Percentiles rank a stretch among this genome's conserved stretches.
phyloP scores from a whole-genome alignment of 345 rosid species.

The Nephelium lappaceum region DNA sequence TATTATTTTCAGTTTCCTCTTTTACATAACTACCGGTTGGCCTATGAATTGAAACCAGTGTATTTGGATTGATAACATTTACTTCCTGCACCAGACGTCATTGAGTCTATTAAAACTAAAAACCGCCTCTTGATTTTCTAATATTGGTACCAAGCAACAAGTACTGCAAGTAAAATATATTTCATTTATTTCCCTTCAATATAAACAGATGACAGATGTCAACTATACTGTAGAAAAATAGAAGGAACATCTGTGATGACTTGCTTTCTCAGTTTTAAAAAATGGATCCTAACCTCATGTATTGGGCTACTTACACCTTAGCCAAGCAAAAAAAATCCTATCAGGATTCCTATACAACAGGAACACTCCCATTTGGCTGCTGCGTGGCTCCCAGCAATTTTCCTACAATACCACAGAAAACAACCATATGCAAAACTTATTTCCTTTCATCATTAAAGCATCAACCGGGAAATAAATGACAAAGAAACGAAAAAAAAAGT shows the following conservation, averaged over 20 bases:
- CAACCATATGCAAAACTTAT: neutral
- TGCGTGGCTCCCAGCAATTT: conserved; percentile 39
- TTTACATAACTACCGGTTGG: neutral
- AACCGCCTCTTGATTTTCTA: neutral
- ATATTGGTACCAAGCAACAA: neutral
- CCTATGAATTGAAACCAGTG: neutral
- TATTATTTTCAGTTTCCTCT: neutral
- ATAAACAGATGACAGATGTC: conserved; percentile 27
- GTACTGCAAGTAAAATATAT: conserved; percentile 1
- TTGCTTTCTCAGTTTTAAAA: conserved; percentile 28
- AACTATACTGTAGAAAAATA: conserved; percentile 23
- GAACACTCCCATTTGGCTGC: conserved; percentile 53
- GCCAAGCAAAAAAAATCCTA: conserved; percentile 28
- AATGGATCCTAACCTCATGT: conserved; percentile 49
- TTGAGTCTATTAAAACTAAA: neutral
- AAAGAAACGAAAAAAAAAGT: neutral
- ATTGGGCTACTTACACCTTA: conserved; percentile 37
- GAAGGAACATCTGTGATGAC: conserved; percentile 31
- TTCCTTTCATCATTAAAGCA: neutral
- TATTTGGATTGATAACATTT: neutral
- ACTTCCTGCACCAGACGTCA: neutral
- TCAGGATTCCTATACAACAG: conserved; percentile 45
- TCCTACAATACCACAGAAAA: conserved; percentile 37
- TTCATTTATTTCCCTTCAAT: conserved; percentile 31
- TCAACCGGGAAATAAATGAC: neutral